Conservation (phyloP, 164 flowering plant species). For the Tinospora cordifolia region DNA sequence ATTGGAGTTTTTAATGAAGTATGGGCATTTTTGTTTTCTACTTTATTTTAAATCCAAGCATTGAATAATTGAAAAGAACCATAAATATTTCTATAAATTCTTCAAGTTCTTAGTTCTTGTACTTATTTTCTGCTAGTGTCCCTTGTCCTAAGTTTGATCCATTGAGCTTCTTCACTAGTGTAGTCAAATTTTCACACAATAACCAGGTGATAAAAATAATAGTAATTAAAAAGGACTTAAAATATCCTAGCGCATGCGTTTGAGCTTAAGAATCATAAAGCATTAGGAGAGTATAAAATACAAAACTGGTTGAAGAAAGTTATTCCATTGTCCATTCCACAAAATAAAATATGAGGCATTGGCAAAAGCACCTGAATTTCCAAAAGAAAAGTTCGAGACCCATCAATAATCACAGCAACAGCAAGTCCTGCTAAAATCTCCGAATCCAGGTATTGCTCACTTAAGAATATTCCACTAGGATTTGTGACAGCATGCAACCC, state of each 20-base stretch:
- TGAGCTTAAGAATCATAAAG: not conserved
- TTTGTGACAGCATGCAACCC: conserved; percentile 78
- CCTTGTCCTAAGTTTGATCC: too few relatives aligned
- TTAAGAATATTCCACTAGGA: conserved; percentile 78
- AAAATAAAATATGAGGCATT: not conserved
- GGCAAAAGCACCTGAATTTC: conserved; percentile 73
- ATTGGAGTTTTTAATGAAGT: too few relatives aligned
- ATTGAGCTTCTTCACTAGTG: too few relatives aligned
- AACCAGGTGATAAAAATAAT: not conserved
- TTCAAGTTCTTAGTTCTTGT: too few relatives aligned
- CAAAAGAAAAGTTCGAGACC: conserved; percentile 75
- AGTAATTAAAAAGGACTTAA: not conserved
- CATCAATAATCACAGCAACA: conserved; percentile 83
- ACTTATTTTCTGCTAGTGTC: too few relatives aligned
- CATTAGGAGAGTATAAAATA: not conserved
- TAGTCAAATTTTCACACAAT: not conserved
- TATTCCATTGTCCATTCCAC: not conserved
- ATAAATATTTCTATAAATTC: too few relatives aligned
- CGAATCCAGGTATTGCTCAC: conserved; percentile 53
- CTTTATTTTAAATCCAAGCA: too few relatives aligned
- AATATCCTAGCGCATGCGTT: not conserved
- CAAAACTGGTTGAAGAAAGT: not conserved
- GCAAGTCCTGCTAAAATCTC: conserved; percentile 85
- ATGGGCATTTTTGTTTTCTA: too few relatives aligned
- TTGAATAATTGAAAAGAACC: too few relatives aligned